These are phyloP conservation scores for Yamadazyma scolyti DNA, from an alignment of 805 yeast species.

Conservation along the genomic window DNA sequence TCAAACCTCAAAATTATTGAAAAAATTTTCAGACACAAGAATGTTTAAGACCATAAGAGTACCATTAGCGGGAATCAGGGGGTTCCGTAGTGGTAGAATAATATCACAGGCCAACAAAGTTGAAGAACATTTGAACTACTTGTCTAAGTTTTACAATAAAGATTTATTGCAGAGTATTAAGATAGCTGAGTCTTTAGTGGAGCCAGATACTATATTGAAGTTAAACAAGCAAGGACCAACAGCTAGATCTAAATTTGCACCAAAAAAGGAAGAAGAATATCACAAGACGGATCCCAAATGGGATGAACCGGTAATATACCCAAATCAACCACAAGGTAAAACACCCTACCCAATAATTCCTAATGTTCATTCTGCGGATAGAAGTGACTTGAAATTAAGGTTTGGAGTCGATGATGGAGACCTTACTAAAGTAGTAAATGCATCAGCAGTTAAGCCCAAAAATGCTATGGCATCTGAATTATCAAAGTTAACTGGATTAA, in stretches of 20 bases:
- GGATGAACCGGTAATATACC: conserved; percentile 57
- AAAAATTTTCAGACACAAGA: background rate
- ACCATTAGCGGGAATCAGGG: background rate
- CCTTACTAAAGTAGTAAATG: conserved; percentile 13
- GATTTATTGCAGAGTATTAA: conserved; percentile 77
- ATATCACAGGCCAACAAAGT: conserved; percentile 8
- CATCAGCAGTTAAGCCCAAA: conserved; percentile 14
- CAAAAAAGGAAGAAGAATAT: conserved; percentile 56
- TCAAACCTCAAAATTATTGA: background rate
- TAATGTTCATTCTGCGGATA: conserved; percentile 50
- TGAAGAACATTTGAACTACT: conserved; percentile 47
- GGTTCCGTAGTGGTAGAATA: conserved; percentile 1
- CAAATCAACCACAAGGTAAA: conserved; percentile 45
- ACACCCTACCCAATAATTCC: conserved; percentile 59
- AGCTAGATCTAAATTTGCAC: conserved; percentile 53
- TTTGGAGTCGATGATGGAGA: too few relatives aligned
- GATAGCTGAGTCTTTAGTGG: conserved; percentile 71
- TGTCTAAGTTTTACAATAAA: conserved; percentile 77
- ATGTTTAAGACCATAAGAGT: conserved; percentile 3
- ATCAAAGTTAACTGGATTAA: conserved; percentile 63
- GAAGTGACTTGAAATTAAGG: conserved; percentile 35
- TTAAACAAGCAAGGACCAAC: conserved; percentile 28
- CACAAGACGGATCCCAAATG: conserved; percentile 69
- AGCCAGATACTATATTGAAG: conserved; percentile 56
- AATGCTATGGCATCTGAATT: conserved; percentile 49